Base-by-base conservation (phyloP, 176 grass and related monocot species). In the Cenchrus fungigraminus region DNA sequence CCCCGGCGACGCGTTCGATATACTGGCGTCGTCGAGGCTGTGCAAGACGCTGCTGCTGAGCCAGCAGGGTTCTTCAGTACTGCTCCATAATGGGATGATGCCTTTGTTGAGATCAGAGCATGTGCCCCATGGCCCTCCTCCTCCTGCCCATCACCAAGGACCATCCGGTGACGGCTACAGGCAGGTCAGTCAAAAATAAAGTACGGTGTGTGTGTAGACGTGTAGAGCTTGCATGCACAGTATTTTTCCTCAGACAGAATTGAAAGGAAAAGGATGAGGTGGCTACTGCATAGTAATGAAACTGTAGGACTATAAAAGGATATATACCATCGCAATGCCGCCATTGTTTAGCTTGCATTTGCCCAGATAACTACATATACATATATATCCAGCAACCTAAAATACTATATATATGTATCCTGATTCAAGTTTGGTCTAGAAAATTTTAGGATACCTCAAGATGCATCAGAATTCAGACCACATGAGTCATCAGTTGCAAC, bases 21-120 rank as follows among this genome's bases (percentile, higher is more conserved):
- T 90, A 49, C 79, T 90, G 37, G 83, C 86, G 78, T 85, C 93
- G 32, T 79, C 87, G 9, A 93, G 82, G 79, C 44, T 87, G 22
- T 89, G 90, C 79, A 86, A 83, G 88, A 82, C 73, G 55, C 52
- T 89, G 25, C 87, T 84, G 7, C 52, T 82, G 4, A 61, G 71
- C 72, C 84, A 89, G 70, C 84, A 89, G 70, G 83, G 85, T 47
- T 78, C 83, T 9, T 66, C 79, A 6, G 61, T 89, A 20, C 61
- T 85, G 52, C 37, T 73, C 66, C 84, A 73, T 83, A 74, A 68
- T 77, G 65, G 59, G 20, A 74, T 88, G 91, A 74, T 88, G 91
- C 80, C 79, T 57, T 79, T 82, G 68, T 47, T 85, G 63, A 83
- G 76, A 73, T 90, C 93, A 51, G 91, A 93, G 50, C 77, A 92